Conservation (phyloP, 345 rosid genomes). For the sweet orange (Citrus sinensis) region DNA sequence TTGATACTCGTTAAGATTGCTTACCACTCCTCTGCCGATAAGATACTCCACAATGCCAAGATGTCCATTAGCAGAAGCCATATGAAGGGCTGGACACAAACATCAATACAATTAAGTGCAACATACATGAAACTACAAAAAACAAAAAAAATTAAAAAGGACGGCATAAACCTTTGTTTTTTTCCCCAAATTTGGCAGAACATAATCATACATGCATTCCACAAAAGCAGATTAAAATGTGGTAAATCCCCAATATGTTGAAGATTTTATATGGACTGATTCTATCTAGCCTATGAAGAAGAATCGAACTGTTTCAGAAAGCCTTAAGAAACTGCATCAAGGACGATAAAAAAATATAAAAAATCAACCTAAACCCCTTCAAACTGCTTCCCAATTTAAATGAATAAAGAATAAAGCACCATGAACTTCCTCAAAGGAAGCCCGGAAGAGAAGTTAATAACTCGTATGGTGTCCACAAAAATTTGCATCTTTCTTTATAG, state of each 20-base stretch:
- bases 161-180: not conserved
- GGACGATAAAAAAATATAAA: not conserved
- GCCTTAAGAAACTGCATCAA: not conserved
- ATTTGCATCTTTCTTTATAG: not conserved
- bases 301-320: not conserved
- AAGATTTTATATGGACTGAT: not conserved
- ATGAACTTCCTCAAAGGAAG: not conserved
- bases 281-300: not conserved
- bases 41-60: constrained; percentile 66
- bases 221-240: not conserved
- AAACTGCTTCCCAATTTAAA: not conserved
- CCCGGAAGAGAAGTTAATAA: not conserved
- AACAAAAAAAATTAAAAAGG: not conserved
- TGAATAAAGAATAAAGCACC: not conserved
- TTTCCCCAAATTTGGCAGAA: not conserved
- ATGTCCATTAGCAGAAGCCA: constrained; percentile 96
- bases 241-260: not conserved
- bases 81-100: constrained; percentile 68
- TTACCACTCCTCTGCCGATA: constrained; percentile 61
- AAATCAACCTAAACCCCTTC: not conserved
- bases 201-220: not conserved
- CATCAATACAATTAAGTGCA: not conserved
- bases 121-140: not conserved
- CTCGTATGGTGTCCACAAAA: not conserved
- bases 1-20: not conserved